These are phyloP conservation scores for Suillus weaverae DNA, from an alignment of 768 basidiomycete genomes.

Conservation along the genomic window DNA sequence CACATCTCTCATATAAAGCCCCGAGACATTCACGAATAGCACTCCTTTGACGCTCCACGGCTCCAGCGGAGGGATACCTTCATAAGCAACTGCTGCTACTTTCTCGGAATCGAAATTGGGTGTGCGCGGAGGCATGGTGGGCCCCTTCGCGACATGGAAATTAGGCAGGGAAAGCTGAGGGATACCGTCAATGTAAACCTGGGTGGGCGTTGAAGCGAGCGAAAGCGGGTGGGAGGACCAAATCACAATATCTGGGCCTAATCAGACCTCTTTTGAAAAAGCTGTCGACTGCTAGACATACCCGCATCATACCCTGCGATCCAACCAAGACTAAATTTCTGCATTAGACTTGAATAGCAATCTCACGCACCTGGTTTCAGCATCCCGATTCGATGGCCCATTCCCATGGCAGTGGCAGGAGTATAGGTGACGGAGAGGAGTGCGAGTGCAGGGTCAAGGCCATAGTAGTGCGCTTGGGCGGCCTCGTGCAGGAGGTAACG, in stretches of 20 bases:
- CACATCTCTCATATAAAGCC: conserved; percentile 38
- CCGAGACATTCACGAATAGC: conserved; percentile 65
- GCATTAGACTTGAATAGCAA: neutral
- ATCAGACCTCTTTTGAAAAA: neutral
- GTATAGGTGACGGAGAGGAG: conserved; percentile 66
- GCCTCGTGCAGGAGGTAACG: conserved; percentile 73
- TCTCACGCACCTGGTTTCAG: conserved; percentile 44
- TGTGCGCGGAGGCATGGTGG: conserved; percentile 44
- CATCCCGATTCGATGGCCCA: conserved; percentile 70
- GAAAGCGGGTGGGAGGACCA: conserved; percentile 77
- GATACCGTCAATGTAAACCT: conserved; percentile 86
- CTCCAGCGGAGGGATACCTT: conserved; percentile 74
- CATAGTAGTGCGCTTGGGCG: conserved; percentile 67
- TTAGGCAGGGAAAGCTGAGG: conserved; percentile 57
- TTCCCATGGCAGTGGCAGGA: conserved; percentile 63
- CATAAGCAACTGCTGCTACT: conserved; percentile 54
- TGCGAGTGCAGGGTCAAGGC: conserved; percentile 56
- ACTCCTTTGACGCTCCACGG: conserved; percentile 40
- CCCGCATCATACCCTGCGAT: conserved; percentile 47
- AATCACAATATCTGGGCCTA: conserved; percentile 58
- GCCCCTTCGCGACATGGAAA: conserved; percentile 38
- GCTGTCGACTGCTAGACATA: conserved; percentile 15
- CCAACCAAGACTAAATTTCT: neutral
- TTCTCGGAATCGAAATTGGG: conserved; percentile 76
- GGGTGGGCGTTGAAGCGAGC: conserved; percentile 70